Evolutionary conservation across 176 grass and related monocot species (phyloP), one percentile per base, ranked within the genome.

Genomic region (Melocanna baccifera): DNA sequence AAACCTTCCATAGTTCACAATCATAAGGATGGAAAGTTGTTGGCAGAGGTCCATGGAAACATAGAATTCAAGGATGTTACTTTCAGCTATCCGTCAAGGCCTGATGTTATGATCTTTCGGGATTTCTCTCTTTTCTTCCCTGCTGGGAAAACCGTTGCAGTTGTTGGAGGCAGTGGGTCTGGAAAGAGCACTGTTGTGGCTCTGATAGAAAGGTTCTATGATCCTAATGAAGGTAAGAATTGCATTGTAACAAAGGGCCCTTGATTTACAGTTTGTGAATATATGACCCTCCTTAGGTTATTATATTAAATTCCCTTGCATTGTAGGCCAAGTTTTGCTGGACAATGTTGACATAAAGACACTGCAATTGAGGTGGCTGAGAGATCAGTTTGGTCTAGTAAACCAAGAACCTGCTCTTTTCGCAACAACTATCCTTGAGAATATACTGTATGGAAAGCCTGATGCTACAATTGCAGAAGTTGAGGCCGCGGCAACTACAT

Each of bases 321-420:
- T 80, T 75, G n/a, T 61, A 99, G 97, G 97, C 30, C 83, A 94
- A 67, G 93, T 99, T 87, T 91, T 99, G 69, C 90, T 99, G 15
- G 97, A 99, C 82, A 96, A 96, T 91, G 90, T 92, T 85, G 97
- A 99, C 73, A 92, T 99, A 84, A 99, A 99, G 86, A 94, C 93
- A 53, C 83, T 99, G 14, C 89, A 92, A 57, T 62, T 99, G 86
- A 94, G 81, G 62, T 99, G 97, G 97, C 48, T 99, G 76, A 89
- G 97, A 94, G 93, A 94, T 63, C 97, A 99, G 75, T 96, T 96
- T 86, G 97, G 97, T 74, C 86, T 99, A 43, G 97, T 99, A 58
- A 99, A 96, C 87, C 97, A 99, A 89, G 97, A 99, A 71, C 97
- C 97, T 71, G 97, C 97, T 62, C 91, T 99, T 85, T 99, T 99